Conservation (phyloP, 805 yeast species). For the Brettanomyces naardenensis region DNA sequence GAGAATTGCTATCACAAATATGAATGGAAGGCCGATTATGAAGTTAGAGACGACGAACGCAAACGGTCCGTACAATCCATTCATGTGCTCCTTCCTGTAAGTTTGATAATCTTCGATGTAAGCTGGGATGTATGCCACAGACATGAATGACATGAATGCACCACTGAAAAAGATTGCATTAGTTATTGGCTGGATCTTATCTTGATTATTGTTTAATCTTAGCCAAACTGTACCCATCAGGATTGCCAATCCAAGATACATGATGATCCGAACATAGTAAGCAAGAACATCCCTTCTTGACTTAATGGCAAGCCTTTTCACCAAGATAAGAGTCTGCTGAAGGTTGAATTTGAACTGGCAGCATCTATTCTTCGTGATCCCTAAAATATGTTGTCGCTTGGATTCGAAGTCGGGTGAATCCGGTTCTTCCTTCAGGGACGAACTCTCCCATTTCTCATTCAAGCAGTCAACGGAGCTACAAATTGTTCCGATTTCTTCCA, state of each 20-base stretch:
- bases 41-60: constrained; percentile 30
- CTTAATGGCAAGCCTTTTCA: constrained; percentile 24
- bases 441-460: background rate
- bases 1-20: constrained; percentile 25
- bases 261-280: constrained; percentile 28
- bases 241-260: constrained; percentile 33
- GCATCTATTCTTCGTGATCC: background rate
- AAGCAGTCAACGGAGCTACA: background rate
- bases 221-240: constrained; percentile 34
- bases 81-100: constrained; percentile 26
- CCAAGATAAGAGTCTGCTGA: constrained; percentile 11
- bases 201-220: constrained; percentile 20
- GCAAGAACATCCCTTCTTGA: constrained; percentile 29
- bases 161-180: constrained; percentile 32
- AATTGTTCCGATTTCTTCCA: background rate
- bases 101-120: constrained; percentile 28
- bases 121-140: constrained; percentile 34
- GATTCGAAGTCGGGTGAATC: background rate
- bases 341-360: background rate
- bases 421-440: background rate
- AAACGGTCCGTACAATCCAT: constrained; percentile 31
- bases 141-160: constrained; percentile 39
- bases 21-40: constrained; percentile 29
- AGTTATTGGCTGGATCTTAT: constrained; percentile 23
- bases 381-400: background rate